These are phyloP conservation scores for Misopates orontium DNA, from an alignment of 257 asterid genomes.

Conservation along the genomic window DNA sequence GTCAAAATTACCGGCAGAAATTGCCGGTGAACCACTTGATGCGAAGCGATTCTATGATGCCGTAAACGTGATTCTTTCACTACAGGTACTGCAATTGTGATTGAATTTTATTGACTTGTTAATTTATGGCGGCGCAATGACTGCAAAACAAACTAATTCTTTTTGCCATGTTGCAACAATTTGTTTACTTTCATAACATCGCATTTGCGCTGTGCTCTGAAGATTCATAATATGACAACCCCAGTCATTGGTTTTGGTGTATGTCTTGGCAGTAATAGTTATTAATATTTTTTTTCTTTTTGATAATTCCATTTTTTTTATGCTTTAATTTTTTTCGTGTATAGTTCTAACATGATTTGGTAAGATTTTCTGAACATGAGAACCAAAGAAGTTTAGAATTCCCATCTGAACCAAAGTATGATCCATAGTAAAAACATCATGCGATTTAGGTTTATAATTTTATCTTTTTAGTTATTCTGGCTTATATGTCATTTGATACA, in stretches of 20 bases:
- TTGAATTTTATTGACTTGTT: neutral
- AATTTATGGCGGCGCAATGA: neutral
- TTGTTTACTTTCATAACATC: neutral
- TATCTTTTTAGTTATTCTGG: conserved; percentile 23
- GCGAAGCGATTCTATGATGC: conserved; percentile 72
- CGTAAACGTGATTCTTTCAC: conserved; percentile 82
- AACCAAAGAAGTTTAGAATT: too few relatives aligned
- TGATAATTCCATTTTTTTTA: too few relatives aligned
- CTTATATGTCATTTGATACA: conserved; percentile 14
- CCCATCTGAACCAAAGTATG: too few relatives aligned
- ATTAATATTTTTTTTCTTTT: too few relatives aligned
- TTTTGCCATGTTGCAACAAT: neutral
- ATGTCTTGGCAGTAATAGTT: too few relatives aligned
- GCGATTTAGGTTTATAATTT: too few relatives aligned
- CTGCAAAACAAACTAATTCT: neutral
- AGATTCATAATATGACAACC: too few relatives aligned
- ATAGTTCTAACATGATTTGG: too few relatives aligned
- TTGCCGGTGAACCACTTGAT: conserved; percentile 74
- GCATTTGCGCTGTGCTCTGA: neutral
- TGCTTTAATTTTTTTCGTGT: too few relatives aligned
- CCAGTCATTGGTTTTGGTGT: too few relatives aligned
- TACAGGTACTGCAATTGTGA: conserved; percentile 63
- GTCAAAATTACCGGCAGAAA: conserved; percentile 69
- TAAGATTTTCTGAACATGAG: too few relatives aligned
- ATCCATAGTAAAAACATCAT: too few relatives aligned